Percentiles rank a stretch among this genome's conserved stretches.
These are phyloP conservation scores for Pythium apleroticum DNA, from an alignment of 352 stramenopile genomes.

Conservation along the genomic window DNA sequence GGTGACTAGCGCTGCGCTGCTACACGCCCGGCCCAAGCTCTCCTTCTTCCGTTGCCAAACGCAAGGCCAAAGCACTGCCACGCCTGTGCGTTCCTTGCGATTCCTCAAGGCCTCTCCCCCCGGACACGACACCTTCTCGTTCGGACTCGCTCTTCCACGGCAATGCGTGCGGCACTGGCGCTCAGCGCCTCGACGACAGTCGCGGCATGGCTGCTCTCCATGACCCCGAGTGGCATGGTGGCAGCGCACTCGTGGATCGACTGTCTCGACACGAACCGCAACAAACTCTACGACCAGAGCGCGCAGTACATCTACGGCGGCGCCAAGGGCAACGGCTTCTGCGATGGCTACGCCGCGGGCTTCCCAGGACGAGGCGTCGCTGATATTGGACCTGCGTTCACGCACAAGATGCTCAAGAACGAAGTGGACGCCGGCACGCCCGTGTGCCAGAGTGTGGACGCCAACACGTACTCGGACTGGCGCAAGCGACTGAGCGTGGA, in stretches of 20 bases:
- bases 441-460: constrained; percentile 47
- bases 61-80: not conserved
- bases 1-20: not conserved
- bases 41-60: not conserved
- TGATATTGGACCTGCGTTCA: constrained; percentile 55
- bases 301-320: constrained; percentile 67
- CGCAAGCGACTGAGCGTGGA: constrained; percentile 45
- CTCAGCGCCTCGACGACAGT: constrained; percentile 7
- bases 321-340: constrained; percentile 61
- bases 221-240: constrained; percentile 4
- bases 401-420: constrained; percentile 73
- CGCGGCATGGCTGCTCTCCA: constrained; percentile 17
- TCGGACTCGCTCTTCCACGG: not conserved
- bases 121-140: not conserved
- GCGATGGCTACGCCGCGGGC: constrained; percentile 60
- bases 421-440: constrained; percentile 44
- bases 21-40: not conserved
- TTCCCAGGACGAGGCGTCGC: constrained; percentile 55
- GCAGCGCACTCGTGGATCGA: constrained; percentile 70
- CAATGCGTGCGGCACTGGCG: not conserved
- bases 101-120: not conserved
- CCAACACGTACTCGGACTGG: constrained; percentile 62
- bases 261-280: constrained; percentile 56
- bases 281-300: constrained; percentile 65
- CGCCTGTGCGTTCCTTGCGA: not conserved